A percentile compares a stretch with the other conserved stretches of the same genome.
These are phyloP conservation scores for Beta lomatogona DNA, from an alignment of 179 eudicot genomes.

Conservation along the genomic window DNA sequence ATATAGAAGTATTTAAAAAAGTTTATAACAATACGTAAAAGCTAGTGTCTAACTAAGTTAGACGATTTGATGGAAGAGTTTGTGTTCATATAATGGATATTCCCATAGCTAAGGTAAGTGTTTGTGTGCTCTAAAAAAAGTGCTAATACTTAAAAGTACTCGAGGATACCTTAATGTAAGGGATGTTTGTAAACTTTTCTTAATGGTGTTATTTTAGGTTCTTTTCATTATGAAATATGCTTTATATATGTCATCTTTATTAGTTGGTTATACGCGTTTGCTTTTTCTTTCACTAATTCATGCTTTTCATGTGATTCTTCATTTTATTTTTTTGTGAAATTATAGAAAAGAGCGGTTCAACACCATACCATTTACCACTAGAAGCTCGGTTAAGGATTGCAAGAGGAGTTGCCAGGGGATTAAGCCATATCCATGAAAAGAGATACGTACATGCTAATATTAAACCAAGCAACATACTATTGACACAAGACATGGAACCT, in stretches of 20 bases:
- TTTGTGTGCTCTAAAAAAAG: slow-evolving; percentile 9
- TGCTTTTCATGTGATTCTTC: slow-evolving; percentile 20
- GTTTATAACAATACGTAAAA: too few species aligned
- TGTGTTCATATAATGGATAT: slow-evolving; percentile 25
- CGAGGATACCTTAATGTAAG: slow-evolving; percentile 27
- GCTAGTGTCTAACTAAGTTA: too few species aligned
- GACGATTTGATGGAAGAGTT: too few species aligned
- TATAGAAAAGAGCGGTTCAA: slow-evolving; percentile 67
- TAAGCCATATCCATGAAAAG: slow-evolving; percentile 85
- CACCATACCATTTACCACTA: slow-evolving; percentile 66
- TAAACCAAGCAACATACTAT: slow-evolving; percentile 86
- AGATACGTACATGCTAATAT: slow-evolving; percentile 85
- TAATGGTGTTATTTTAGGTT: not conserved
- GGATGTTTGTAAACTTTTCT: slow-evolving; percentile 17
- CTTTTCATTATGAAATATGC: slow-evolving; percentile 20
- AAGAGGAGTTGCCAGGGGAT: slow-evolving; percentile 78
- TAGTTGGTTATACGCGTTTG: slow-evolving; percentile 14
- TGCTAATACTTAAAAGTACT: slow-evolving; percentile 8
- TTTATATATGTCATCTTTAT: slow-evolving; percentile 16
- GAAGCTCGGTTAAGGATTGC: slow-evolving; percentile 72
- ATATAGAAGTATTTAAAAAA: too few species aligned
- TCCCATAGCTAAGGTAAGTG: slow-evolving; percentile 25
- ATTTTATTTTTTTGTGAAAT: not conserved
- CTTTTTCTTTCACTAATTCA: slow-evolving; percentile 39
- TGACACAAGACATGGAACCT: slow-evolving; percentile 76